Evolutionary conservation across 495 filamentous ascomycete species (phyloP), one percentile per base, ranked within the genome.

Genomic region (Lasiosphaeriaceae sp.): DNA sequence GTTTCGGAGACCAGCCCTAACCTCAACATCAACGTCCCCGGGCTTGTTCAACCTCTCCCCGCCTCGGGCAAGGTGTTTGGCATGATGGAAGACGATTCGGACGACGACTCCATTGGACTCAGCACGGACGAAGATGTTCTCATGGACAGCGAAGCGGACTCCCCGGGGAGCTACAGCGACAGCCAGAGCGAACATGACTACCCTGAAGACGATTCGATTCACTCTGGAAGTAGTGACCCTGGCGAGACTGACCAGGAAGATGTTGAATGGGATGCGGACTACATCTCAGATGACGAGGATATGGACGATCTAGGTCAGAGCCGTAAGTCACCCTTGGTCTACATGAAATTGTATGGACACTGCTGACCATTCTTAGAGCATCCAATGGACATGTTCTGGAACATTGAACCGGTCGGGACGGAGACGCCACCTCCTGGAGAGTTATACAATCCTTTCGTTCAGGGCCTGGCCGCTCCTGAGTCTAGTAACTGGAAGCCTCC

Each of bases 221-320:
- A 48, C 9, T 14, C 39, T n/a, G 5, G 39, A 43, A 43, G 39
- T 12, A 43, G 39, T n/a, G 11, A 49, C 29, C 9, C 26, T 9
- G 26, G 9, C 4, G 26, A 31, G 26, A 31, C 26, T 0, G 55
- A 65, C 7, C 61, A 63, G 19, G 64, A 67, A 1, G 51, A 52
- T 14, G 61, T 76, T 26, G 69, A 69, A 57, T 67, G 65, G 31
- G 41, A 24, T 31, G 26, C 26, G 26, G 26, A 31, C 26, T 31
- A 4, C 9, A 9, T 31, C 9, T 3, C 3, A 31, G 39, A 43
- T 43, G 39, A 43, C 12, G 39, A 43, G 39, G n/a, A 43, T 43
- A 17, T 16, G 39, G 16, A 17, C 14, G 39, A 43, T 5, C 37
- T 47, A 11, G 44, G 47, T 6, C 56, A 49, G 23, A 34, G 11